Base-by-base conservation (phyloP, 768 basidiomycete genomes). In the Auriscalpium microsporum region DNA sequence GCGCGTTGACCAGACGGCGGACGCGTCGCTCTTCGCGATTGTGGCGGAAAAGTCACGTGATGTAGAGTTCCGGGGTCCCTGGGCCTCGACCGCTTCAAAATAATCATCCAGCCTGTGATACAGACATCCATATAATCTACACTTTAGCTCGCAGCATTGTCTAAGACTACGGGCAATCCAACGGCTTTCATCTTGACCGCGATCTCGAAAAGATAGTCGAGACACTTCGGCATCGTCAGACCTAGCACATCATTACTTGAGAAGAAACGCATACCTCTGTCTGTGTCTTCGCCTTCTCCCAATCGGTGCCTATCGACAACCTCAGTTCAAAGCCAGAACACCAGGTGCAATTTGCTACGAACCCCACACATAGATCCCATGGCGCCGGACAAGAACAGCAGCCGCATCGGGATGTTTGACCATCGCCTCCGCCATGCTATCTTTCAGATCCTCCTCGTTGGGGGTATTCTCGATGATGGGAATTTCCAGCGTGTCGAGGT, bases 381-480 rank as follows among this genome's bases (percentile, higher is more conserved):
- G 89, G 48, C 88, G 71, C 47, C 88, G 77, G 10, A 90, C 90
- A 17, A 93, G 80, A 11, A 90, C 75, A 1, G 75, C 92, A 1
- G 86, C 80, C 0, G 92, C 87, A 45, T 90, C 80, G 0, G 91
- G 92, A 63, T 87, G 84, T 58, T 81, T 78, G 10, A 71, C 68
- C 88, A 94, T 92, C 2, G 90, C 90, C 37, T 81, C 82, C 0
- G 83, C 89, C 90, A 94, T 93, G 58, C 88, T 86, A 44, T 89
- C 89, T 57, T 84, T 87, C 55, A 94, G 73, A 66, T 93, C 91
- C 67, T 93, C 91, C 67, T 94, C 92, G 56, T 88, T 78, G 5
- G 91, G 91, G 1, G 92, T 94, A 64, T 94, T 94, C 62, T 90
- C 86, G 57, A 94, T 94, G 64, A 94, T 93, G 0, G 91, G 92